phyloP scores from a whole-genome alignment of 2,329 filamentous ascomycete genomes.

The Sclerotinia nivalis region DNA sequence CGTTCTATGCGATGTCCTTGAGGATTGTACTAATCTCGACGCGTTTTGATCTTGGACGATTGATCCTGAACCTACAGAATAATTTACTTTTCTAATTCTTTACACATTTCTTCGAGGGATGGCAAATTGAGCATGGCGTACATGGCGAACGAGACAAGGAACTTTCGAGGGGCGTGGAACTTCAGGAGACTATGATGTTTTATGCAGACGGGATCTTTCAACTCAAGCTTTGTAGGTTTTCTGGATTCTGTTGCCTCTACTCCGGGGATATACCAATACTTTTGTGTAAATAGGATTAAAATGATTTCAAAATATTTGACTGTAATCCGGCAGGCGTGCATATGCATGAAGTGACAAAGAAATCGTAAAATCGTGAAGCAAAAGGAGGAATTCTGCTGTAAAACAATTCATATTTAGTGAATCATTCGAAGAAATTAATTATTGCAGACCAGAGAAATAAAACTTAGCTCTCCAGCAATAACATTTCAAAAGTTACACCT shows the following conservation, averaged over 20 bases:
- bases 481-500: not conserved
- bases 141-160: conserved; percentile 24
- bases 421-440: not conserved
- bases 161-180: conserved; percentile 6
- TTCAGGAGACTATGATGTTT: not conserved
- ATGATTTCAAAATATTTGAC: not conserved
- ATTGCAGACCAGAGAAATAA: not conserved
- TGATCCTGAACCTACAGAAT: not conserved
- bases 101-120: conserved; percentile 2
- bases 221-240: not conserved
- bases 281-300: conserved; percentile 10
- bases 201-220: not conserved
- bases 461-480: not conserved
- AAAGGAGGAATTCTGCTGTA: not conserved
- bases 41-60: not conserved
- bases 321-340: not conserved
- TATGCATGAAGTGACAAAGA: not conserved
- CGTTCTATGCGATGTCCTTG: not conserved
- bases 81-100: conserved; percentile 11
- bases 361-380: not conserved
- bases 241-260: not conserved
- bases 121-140: conserved; percentile 30
- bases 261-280: conserved; percentile 8
- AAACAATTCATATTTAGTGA: not conserved
- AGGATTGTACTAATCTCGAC: not conserved